Evolutionary conservation across 495 filamentous ascomycete genomes (phyloP).

Genomic region (Neurospora intermedia): DNA sequence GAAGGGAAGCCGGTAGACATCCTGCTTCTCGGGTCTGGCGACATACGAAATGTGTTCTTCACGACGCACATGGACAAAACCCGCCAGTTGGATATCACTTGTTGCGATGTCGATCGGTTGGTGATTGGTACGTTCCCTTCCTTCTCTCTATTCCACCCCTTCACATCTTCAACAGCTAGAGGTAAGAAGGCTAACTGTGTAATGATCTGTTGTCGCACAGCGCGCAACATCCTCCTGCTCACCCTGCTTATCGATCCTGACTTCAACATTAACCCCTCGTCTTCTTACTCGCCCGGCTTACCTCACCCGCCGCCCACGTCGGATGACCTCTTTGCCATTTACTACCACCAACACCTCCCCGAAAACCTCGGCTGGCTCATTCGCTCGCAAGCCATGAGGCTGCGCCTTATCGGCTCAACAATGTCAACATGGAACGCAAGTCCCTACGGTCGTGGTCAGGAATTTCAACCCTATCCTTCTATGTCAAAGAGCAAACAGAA

Average conservation of each 20-base stretch:
- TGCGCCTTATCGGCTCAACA: conserved; percentile 9
- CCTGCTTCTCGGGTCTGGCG: conserved; percentile 23
- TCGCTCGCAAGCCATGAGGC: conserved; percentile 11
- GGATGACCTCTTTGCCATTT: conserved; percentile 15
- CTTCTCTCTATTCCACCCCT: neutral
- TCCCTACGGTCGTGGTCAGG: conserved; percentile 12
- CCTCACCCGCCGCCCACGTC: neutral
- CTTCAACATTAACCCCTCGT: neutral
- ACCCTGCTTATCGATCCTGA: conserved; percentile 16
- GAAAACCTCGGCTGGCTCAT: conserved; percentile 5
- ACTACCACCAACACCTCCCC: conserved; percentile 17
- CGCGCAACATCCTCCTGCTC: conserved; percentile 21
- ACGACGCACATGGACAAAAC: conserved; percentile 12
- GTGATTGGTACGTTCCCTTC: conserved; percentile 14
- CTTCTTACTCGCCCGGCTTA: neutral
- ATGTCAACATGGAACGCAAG: conserved; percentile 13
- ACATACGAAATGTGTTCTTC: conserved; percentile 22
- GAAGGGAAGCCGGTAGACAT: conserved; percentile 3
- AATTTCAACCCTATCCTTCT: conserved; percentile 16
- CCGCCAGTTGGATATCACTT: conserved; percentile 22
- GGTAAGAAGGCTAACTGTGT: too few species aligned
- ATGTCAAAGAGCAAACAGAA: neutral
- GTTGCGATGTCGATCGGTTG: conserved; percentile 15
- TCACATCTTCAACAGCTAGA: neutral
- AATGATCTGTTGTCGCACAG: neutral